Base-by-base conservation (phyloP, 257 asterid genomes). In the Solanum etuberosum region DNA sequence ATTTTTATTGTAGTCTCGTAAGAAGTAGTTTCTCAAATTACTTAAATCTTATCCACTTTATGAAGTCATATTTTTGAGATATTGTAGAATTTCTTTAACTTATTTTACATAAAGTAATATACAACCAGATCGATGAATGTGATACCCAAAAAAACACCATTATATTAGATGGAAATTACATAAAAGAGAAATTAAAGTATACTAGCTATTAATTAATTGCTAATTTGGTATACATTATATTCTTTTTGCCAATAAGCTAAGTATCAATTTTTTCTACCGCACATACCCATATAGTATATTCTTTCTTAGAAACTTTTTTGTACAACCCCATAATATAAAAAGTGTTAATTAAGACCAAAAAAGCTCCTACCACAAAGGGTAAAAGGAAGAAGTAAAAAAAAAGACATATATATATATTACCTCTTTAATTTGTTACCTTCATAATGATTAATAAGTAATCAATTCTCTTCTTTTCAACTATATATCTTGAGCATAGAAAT, bases 401-500 rank as follows among this genome's bases (percentile, higher is more conserved):
- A 74, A 38, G 37, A 43, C 20, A 6, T 23, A 76, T 14, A 27
- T 29, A 63, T 25, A 32, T 43, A 78, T 6, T 40, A 80, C 27
- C 65, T 78, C 27, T 78, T 80, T 10, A 35, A 72, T 0, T 34
- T 77, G 37, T 25, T 67, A 43, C n/a, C 63, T 85, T 20, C 87
- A 63, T 67, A 65, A 40, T 40, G 54, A 85, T 85, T 25, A 63
- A 51, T 67, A 38, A 34, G 78, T 63, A 9, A 85, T 40, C 43
- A 65, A 11, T n/a, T 9, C 63, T 67, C 82, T 67, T 34, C 76
- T 37, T 38, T 4, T 25, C 54, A 67, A 63, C 29, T 72, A 91
- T 78, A 63, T 78, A 18, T 91, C 92, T 86, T 91, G 93, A 68
- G 90, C 83, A 81, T 91, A 91, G 84, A 91, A 91, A 20, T 91